These are phyloP conservation scores for Colletotrichum sp. DNA, from an alignment of 2,329 filamentous ascomycete genomes.

Conservation along the genomic window DNA sequence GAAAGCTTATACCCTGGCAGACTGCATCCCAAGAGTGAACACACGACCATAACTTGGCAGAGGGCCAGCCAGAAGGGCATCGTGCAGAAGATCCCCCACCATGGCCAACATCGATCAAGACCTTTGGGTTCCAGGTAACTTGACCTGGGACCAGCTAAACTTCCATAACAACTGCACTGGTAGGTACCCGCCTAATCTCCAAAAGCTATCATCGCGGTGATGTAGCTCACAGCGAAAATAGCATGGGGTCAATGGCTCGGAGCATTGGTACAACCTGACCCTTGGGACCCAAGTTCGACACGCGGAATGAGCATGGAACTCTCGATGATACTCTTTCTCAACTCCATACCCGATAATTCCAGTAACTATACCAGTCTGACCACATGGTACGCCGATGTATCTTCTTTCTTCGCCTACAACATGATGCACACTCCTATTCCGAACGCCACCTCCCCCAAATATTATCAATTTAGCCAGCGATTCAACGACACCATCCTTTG, in stretches of 20 bases:
- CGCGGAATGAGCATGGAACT: conserved; percentile 12
- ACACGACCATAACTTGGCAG: not conserved
- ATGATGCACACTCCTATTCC: conserved; percentile 9
- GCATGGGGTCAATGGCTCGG: conserved; percentile 9
- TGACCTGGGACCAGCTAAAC: conserved; percentile 17
- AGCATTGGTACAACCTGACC: not conserved
- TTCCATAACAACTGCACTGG: conserved; percentile 7
- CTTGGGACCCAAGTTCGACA: conserved; percentile 4
- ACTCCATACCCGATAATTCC: not conserved
- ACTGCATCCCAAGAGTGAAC: not conserved
- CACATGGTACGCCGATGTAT: not conserved
- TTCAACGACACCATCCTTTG: not conserved
- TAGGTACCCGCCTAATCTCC: not conserved
- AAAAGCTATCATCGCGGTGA: too few species aligned
- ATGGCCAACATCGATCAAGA: not conserved
- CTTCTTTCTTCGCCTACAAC: conserved; percentile 13
- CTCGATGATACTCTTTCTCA: not conserved
- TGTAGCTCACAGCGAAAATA: not conserved
- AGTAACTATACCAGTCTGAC: not conserved
- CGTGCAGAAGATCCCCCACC: not conserved
- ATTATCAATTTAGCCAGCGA: conserved; percentile 5
- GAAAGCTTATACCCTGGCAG: not conserved
- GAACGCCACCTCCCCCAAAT: not conserved
- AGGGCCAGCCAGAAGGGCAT: not conserved
- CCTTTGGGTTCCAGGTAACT: conserved; percentile 12